Evolutionary conservation across 345 rosid species (phyloP).

Genomic region (Atalantia buxifolia): DNA sequence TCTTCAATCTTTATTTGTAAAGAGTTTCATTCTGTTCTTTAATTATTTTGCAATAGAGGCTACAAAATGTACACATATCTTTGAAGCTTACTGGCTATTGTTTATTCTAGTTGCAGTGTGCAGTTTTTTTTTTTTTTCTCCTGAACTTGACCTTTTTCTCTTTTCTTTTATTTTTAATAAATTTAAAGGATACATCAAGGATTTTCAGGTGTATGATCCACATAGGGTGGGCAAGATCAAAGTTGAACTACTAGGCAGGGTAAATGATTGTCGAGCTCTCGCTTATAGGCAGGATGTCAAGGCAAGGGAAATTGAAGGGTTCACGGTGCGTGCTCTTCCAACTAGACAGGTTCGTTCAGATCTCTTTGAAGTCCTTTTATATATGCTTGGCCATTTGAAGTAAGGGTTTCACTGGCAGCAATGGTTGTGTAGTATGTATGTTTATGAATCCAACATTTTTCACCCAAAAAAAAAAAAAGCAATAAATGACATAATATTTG

Average conservation of each 20-base stretch:
- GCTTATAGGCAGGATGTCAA: conserved; percentile 84
- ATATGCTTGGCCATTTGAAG: too few species aligned
- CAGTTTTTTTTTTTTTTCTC: not conserved
- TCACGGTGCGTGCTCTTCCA: conserved; percentile 68
- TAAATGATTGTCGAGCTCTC: conserved; percentile 77
- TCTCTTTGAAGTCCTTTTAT: not conserved
- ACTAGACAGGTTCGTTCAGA: conserved; percentile 64
- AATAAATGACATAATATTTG: not conserved
- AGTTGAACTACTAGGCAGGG: conserved; percentile 83
- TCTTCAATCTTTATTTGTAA: not conserved
- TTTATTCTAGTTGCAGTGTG: not conserved
- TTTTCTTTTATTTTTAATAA: not conserved
- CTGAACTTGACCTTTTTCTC: conserved; percentile 1
- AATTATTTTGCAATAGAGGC: not conserved
- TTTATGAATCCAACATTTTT: not conserved
- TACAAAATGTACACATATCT: not conserved
- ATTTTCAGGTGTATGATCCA: conserved; percentile 67
- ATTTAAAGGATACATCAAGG: conserved; percentile 64
- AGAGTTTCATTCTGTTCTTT: not conserved
- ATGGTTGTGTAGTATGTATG: not conserved
- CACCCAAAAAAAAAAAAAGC: too few species aligned
- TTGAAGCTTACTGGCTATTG: not conserved
- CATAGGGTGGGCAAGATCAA: conserved; percentile 85
- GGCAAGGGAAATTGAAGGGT: conserved; percentile 65
- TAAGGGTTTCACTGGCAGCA: not conserved